Percentiles rank a stretch among this genome's conserved stretches.
Evolutionary conservation across 108 stramenopile genomes (phyloP).

Genomic region (Cyclotella sp.): DNA sequence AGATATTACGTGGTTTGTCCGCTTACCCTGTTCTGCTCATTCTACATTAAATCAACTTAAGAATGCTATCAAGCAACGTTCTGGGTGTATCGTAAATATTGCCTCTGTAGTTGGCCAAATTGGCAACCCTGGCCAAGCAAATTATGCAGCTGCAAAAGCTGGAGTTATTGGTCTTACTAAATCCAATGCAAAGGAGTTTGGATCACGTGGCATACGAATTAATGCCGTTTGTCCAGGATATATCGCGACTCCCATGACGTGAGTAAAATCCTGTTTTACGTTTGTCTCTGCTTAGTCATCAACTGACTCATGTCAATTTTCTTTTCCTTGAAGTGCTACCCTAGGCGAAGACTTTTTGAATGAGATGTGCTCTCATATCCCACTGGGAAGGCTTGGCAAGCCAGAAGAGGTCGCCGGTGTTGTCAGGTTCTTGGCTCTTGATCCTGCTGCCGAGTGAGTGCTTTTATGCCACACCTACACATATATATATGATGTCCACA

Average conservation of each 20-base stretch:
- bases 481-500: not conserved
- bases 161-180: slow-evolving; percentile 58
- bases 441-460: slow-evolving; percentile 48
- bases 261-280: not conserved
- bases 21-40: not conserved
- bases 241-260: slow-evolving; percentile 55
- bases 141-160: slow-evolving; percentile 60
- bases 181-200: slow-evolving; percentile 56
- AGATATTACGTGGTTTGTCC: not conserved
- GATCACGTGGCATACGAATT: slow-evolving; percentile 33
- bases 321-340: slow-evolving; percentile 1
- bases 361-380: slow-evolving; percentile 48
- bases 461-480: not conserved
- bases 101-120: slow-evolving; percentile 77
- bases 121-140: slow-evolving; percentile 65
- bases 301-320: not conserved
- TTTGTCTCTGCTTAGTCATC: not conserved
- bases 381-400: slow-evolving; percentile 49
- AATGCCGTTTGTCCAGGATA: slow-evolving; percentile 64
- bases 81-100: slow-evolving; percentile 76
- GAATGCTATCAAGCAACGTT: slow-evolving; percentile 53
- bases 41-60: not conserved
- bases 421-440: slow-evolving; percentile 56
- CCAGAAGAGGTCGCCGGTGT: slow-evolving; percentile 55
- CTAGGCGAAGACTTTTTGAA: slow-evolving; percentile 45